Base-by-base conservation (phyloP, 169 alveolate genomes). In the Eimeria nieschulzi region DNA sequence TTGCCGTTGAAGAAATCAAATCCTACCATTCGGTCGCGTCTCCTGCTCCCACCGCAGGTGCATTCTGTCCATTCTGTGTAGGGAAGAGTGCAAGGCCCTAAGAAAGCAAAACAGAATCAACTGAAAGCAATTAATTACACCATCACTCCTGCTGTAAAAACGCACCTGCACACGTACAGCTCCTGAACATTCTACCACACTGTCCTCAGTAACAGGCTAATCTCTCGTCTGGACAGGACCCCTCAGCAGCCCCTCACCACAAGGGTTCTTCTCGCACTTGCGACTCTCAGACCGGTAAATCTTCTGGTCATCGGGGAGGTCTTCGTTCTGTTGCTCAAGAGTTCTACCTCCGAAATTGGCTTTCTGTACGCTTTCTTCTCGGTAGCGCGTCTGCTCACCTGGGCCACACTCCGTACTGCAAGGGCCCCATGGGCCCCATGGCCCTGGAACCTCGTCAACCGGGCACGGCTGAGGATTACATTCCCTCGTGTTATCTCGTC, bases 371-470 rank as follows among this genome's bases (percentile, higher is more conserved):
- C 86, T 83, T 21, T 64, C 93, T 19, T 59, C 87, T 19, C 96
- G 83, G n/a, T 59, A 8, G 39, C 95, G 91, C 12, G 26, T 23
- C 80, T 84, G 75, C 53, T 10, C 54, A 0, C 96, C 96, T 23
- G 68, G 13, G 23, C 95, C 95, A 68, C 95, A 93, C 26, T 92
- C 66, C 23, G 53, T 93, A 51, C 92, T 85, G 79, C 96, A 94
- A 0, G 94, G 87, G n/a, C 95, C 90, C 95, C 95, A 94, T 0
- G n/a, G 70, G 8, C 71, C 68, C 95, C 95, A 94, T 21, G 90
- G 91, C 0, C 96, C 95, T 0, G 73, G 19, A 17, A 87, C 88
- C 55, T 93, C 94, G 54, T 94, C 93, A 12, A 91, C 91, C 1
- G 94, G 94, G 59, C 94, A 91, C 21, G 94, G 94, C 61, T 91